phyloP scores from a whole-genome alignment of 768 basidiomycete species.

The Clathrus columnatus region DNA sequence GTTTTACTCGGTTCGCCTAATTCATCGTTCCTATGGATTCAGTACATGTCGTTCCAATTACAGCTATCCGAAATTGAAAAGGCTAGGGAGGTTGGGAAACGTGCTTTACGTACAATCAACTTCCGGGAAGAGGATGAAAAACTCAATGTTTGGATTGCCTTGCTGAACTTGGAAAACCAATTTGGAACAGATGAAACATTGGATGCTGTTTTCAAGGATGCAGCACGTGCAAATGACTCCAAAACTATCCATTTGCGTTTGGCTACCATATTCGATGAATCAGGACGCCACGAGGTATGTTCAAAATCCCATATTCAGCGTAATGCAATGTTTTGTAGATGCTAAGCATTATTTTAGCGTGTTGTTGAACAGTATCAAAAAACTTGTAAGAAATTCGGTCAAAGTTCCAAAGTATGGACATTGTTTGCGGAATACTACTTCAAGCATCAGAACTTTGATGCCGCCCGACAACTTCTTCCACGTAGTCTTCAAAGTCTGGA shows the following conservation, averaged over 20 bases:
- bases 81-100: slow-evolving; percentile 77
- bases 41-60: slow-evolving; percentile 98
- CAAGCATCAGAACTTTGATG: slow-evolving; percentile 61
- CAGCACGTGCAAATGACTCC: slow-evolving; percentile 82
- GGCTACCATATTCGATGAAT: slow-evolving; percentile 75
- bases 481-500: slow-evolving; percentile 85
- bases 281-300: slow-evolving; percentile 70
- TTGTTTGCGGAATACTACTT: slow-evolving; percentile 79
- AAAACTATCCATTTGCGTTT: slow-evolving; percentile 83
- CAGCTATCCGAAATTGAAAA: slow-evolving; percentile 96
- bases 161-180: slow-evolving; percentile 88
- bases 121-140: slow-evolving; percentile 96
- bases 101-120: slow-evolving; percentile 79
- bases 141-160: slow-evolving; percentile 94
- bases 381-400: slow-evolving; percentile 89
- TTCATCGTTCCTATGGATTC: slow-evolving; percentile 97
- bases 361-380: slow-evolving; percentile 88
- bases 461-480: slow-evolving; percentile 78
- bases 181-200: slow-evolving; percentile 81
- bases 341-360: slow-evolving; percentile 42
- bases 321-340: background rate
- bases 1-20: slow-evolving; percentile 88
- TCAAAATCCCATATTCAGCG: background rate
- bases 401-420: slow-evolving; percentile 92
- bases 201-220: slow-evolving; percentile 83